A percentile compares a stretch with the other conserved stretches of the same genome.
These are phyloP conservation scores for Metschnikowia baotianmanensis DNA, from an alignment of 805 yeast genomes.

Conservation along the genomic window DNA sequence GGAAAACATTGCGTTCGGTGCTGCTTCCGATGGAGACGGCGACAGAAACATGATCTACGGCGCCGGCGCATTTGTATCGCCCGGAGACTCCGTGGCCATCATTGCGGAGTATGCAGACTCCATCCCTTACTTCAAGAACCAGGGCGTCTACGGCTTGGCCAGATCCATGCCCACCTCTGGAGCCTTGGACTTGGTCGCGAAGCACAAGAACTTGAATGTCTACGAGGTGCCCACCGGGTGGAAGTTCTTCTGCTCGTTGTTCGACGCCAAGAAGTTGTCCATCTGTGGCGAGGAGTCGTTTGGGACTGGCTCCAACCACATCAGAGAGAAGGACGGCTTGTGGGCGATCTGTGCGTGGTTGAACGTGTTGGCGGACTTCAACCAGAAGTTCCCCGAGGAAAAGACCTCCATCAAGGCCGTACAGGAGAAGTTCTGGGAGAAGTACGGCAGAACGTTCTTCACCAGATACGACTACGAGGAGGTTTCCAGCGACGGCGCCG, in stretches of 20 bases:
- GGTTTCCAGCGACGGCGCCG: slow-evolving; percentile 73
- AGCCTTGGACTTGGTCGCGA: slow-evolving; percentile 90
- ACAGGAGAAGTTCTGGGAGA: slow-evolving; percentile 83
- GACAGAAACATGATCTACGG: slow-evolving; percentile 99
- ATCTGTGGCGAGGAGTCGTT: slow-evolving; percentile 98
- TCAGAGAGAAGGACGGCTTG: slow-evolving; percentile 95
- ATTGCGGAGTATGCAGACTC: slow-evolving; percentile 87
- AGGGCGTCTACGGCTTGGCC: slow-evolving; percentile 90
- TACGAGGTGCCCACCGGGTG: slow-evolving; percentile 99
- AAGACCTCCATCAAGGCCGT: slow-evolving; percentile 71
- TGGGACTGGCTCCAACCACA: slow-evolving; percentile 97
- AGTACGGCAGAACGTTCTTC: slow-evolving; percentile 95
- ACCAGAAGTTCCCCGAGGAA: slow-evolving; percentile 53
- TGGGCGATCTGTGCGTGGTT: slow-evolving; percentile 99
- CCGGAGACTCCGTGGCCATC: slow-evolving; percentile 97
- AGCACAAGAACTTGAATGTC: slow-evolving; percentile 63
- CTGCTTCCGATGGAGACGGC: slow-evolving; percentile 99
- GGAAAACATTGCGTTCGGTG: slow-evolving; percentile 86
- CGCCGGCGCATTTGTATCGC: slow-evolving; percentile 89
- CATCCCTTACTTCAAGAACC: slow-evolving; percentile 87
- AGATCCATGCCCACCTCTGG: slow-evolving; percentile 97
- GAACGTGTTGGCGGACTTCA: slow-evolving; percentile 85
- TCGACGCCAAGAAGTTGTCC: slow-evolving; percentile 88
- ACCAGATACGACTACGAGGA: slow-evolving; percentile 94
- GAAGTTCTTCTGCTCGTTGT: slow-evolving; percentile 95